These are phyloP conservation scores for Rhodotorula diobovata DNA, from an alignment of 768 basidiomycete species.

Conservation along the genomic window DNA sequence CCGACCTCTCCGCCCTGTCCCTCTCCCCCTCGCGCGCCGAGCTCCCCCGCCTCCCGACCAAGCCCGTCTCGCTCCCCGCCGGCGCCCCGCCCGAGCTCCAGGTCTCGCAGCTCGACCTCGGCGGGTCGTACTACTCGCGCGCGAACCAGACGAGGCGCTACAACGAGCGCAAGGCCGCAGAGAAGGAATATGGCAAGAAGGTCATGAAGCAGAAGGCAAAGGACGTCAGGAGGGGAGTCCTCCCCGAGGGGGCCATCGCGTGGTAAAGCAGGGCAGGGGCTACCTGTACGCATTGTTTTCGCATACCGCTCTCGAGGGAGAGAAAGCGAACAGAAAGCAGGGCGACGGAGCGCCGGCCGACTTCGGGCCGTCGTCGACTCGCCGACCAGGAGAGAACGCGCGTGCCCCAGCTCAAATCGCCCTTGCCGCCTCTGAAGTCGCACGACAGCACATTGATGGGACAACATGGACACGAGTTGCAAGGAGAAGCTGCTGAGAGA, in stretches of 20 bases:
- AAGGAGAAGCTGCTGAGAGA: not conserved
- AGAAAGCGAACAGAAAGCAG: too few species aligned
- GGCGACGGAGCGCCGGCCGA: too few species aligned
- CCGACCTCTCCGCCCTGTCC: constrained; percentile 23
- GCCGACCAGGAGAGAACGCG: too few species aligned
- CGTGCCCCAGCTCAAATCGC: too few species aligned
- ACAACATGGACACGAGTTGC: too few species aligned
- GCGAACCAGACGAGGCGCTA: constrained; percentile 33
- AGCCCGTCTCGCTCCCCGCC: not conserved
- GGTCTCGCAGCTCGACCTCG: constrained; percentile 29
- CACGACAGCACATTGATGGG: too few species aligned
- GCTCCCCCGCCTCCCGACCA: not conserved
- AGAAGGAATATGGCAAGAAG: constrained; percentile 25
- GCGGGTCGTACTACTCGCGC: constrained; percentile 23
- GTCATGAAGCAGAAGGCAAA: constrained; percentile 15
- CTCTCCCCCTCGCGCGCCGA: constrained; percentile 11
- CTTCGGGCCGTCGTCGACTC: too few species aligned
- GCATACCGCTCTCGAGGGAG: not conserved
- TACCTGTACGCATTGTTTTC: too few species aligned
- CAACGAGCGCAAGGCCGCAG: constrained; percentile 27
- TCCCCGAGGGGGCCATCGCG: not conserved
- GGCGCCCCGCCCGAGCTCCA: constrained; percentile 25
- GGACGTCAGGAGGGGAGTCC: not conserved
- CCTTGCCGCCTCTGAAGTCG: too few species aligned
- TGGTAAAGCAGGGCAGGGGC: not conserved